Percentiles rank a stretch among this genome's conserved stretches.
These are phyloP conservation scores for Aureobasidium sp. DNA, from an alignment of 2,329 filamentous ascomycete genomes.

Conservation along the genomic window DNA sequence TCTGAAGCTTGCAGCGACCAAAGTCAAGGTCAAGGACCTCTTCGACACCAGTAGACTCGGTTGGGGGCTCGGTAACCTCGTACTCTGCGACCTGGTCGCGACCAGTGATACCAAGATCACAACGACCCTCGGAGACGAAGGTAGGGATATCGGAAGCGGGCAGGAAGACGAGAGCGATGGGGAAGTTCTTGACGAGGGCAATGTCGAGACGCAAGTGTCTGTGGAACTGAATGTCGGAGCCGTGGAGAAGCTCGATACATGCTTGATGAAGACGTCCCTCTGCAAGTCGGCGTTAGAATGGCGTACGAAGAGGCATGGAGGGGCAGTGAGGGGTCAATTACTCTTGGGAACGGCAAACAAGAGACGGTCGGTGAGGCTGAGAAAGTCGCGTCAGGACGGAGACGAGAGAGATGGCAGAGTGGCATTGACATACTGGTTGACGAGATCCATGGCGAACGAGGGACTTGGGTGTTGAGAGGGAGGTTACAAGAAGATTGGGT, in stretches of 20 bases:
- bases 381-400: conserved; percentile 12
- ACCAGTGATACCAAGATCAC: conserved; percentile 91
- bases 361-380: conserved; percentile 80
- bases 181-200: conserved; percentile 92
- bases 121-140: conserved; percentile 89
- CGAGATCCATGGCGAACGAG: conserved; percentile 24
- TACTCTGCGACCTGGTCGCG: conserved; percentile 84
- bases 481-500: neutral
- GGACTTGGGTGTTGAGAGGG: neutral
- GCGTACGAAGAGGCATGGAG: neutral
- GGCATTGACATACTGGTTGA: conserved; percentile 24
- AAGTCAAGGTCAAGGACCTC: conserved; percentile 88
- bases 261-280: conserved; percentile 85
- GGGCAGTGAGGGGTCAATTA: conserved; percentile 42
- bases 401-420: neutral
- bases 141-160: conserved; percentile 95
- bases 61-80: conserved; percentile 36
- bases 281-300: conserved; percentile 3
- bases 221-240: conserved; percentile 93
- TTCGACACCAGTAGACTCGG: conserved; percentile 56
- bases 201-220: conserved; percentile 94
- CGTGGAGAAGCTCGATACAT: conserved; percentile 80
- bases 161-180: conserved; percentile 91
- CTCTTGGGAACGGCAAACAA: conserved; percentile 98
- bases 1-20: conserved; percentile 83